A percentile compares a stretch with the other conserved stretches of the same genome.
These are phyloP conservation scores for Dothiorella sarmentorum DNA, from an alignment of 2,329 filamentous ascomycete species.

Conservation along the genomic window DNA sequence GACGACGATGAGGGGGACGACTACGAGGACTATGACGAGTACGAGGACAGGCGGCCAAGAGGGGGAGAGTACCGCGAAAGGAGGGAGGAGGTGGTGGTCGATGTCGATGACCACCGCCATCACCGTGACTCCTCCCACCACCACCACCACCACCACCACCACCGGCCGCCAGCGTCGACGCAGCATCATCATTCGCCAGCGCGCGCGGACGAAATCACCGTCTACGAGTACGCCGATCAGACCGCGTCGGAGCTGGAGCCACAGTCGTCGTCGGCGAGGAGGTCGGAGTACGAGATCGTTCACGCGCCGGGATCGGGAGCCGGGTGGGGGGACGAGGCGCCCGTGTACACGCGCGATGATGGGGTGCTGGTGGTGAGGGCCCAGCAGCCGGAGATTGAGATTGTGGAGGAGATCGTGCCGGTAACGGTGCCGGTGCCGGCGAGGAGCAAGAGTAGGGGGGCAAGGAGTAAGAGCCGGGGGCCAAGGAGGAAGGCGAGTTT, in stretches of 20 bases:
- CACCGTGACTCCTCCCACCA: no score
- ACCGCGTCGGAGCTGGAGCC: not conserved
- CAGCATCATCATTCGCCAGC: not conserved
- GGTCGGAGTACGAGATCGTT: not conserved
- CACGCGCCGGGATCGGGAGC: not conserved
- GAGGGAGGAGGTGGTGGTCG: not conserved
- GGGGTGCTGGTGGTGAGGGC: conserved; percentile 7
- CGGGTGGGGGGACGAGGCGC: not conserved
- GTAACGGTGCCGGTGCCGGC: no score
- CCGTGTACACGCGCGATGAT: conserved; percentile 10
- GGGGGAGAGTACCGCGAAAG: no score
- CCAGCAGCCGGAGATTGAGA: conserved; percentile 13
- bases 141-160: not conserved
- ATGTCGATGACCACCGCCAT: not conserved
- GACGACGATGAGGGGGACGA: not conserved
- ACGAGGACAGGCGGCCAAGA: not conserved
- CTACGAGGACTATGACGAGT: not conserved
- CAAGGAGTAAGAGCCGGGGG: conserved; percentile 8
- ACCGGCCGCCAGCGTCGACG: not conserved
- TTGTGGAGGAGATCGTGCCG: conserved; percentile 11
- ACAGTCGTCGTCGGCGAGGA: not conserved
- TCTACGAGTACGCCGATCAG: not conserved
- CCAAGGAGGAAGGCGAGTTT: conserved; percentile 14
- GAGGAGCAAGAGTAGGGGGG: not conserved
- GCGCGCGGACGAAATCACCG: not conserved